phyloP scores from a whole-genome alignment of 2,329 filamentous ascomycete genomes.

The Aspergillus flavus region DNA sequence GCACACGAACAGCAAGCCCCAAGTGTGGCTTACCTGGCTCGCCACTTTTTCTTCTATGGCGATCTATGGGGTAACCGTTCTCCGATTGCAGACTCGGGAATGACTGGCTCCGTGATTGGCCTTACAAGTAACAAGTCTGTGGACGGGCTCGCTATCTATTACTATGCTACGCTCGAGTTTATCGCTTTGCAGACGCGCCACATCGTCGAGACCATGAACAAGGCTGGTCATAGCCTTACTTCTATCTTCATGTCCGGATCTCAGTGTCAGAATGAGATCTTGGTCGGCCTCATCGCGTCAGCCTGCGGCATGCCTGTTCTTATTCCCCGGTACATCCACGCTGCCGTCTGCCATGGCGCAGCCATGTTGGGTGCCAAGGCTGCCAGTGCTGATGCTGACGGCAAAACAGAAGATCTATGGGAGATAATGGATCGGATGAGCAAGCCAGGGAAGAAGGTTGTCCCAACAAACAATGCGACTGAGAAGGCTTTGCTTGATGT shows the following conservation, averaged over 20 bases:
- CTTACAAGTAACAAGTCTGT: constrained; percentile 83
- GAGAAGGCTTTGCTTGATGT: constrained; percentile 80
- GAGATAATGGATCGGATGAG: constrained; percentile 97
- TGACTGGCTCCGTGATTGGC: constrained; percentile 88
- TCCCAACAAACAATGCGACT: constrained; percentile 69
- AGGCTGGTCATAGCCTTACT: constrained; percentile 79
- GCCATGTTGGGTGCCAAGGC: constrained; percentile 98
- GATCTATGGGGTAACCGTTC: constrained; percentile 97
- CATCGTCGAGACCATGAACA: constrained; percentile 94
- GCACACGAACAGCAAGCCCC: constrained; percentile 70
- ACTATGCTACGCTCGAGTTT: constrained; percentile 97
- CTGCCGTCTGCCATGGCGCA: constrained; percentile 95
- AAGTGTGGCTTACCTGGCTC: constrained; percentile 78
- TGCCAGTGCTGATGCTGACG: constrained; percentile 76
- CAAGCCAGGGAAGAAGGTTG: constrained; percentile 83
- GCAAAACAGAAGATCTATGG: constrained; percentile 86
- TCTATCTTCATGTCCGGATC: constrained; percentile 99
- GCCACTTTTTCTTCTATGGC: constrained; percentile 98
- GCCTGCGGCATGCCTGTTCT: constrained; percentile 90
- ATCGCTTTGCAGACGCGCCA: constrained; percentile 96
- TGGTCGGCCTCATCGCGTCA: constrained; percentile 90
- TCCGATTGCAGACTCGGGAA: constrained; percentile 86
- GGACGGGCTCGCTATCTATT: constrained; percentile 85
- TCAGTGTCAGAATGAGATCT: constrained; percentile 91
- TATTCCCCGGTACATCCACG: constrained; percentile 90